Evolutionary conservation across 2,329 filamentous ascomycete genomes (phyloP), one percentile per base, ranked within the genome.

Genomic region (Alternaria triticimaculans): DNA sequence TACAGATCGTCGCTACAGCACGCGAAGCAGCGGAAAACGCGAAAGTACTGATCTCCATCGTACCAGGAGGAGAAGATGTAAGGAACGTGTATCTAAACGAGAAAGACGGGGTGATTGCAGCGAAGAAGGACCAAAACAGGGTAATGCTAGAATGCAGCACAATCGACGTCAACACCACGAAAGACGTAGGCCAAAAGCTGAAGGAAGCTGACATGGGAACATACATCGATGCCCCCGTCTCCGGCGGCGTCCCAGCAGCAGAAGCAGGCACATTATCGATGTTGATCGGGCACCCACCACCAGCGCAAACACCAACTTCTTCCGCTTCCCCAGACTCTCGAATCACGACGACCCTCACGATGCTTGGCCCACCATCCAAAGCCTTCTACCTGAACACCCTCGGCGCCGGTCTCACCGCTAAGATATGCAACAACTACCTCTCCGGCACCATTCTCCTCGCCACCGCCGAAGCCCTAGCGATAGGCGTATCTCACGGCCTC

Each of bases 351-450:
- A 62, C 66, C 0, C 63, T 76, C 3, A 46, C 49, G 2, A 70
- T 75, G 67, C 62, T 78, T 7, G 76, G 75, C 20, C 67, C 71
- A 0, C 66, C 75, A 1, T 55, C 60, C 5, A 78, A 76, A 41
- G 72, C 73, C 55, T 77, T 78, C 65, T 78, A 77, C 53, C 68
- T 77, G 5, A 55, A 71, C 23, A 55, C 44, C 6, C 69, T 78
- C 6, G 76, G 76, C 9, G 69, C 74, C 0, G 76, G 75, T 12
- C 67, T 78, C 3, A 75, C 72, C 4, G 76, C 76, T 0, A 78
- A 78, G 55, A 76, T 78, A 20, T 65, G 70, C n/a, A 78, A 77
- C 56, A 78, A 78, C 54, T 78, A 78, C 55, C 73, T 77, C 21
- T 67, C 63, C 2, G 72, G 76, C 30, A 76, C 75, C 2, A 73